A percentile compares a stretch with the other conserved stretches of the same genome.
Evolutionary conservation across 1,284 basidiomycete genomes (phyloP).

Genomic region (Tetrapyrgos nigripes): DNA sequence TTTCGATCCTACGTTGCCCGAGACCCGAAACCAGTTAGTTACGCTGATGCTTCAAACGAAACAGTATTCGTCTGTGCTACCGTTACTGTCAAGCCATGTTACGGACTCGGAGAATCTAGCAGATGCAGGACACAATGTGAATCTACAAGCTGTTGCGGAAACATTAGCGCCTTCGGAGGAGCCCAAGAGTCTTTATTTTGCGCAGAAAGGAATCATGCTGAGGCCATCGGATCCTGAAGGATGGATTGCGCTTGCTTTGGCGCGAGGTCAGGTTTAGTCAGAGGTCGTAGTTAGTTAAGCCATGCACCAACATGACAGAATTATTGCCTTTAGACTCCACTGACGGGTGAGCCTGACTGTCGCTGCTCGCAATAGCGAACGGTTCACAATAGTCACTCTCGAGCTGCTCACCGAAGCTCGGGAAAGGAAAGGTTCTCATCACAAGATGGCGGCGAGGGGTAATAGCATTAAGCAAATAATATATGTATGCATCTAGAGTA

Average conservation of each 20-base stretch:
- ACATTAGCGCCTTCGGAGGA: slow-evolving; percentile 25
- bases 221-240: slow-evolving; percentile 62
- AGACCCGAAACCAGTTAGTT: slow-evolving; percentile 59
- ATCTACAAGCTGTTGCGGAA: slow-evolving; percentile 37
- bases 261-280: too few relatives aligned
- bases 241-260: slow-evolving; percentile 69
- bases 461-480: too few relatives aligned
- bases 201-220: slow-evolving; percentile 74
- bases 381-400: too few relatives aligned
- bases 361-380: too few relatives aligned
- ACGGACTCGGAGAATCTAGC: slow-evolving; percentile 32
- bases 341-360: too few relatives aligned
- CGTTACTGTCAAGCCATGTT: slow-evolving; percentile 38
- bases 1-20: slow-evolving; percentile 58
- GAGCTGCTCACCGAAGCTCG: too few relatives aligned
- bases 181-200: slow-evolving; percentile 37
- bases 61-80: slow-evolving; percentile 46
- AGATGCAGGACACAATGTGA: slow-evolving; percentile 42
- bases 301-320: not conserved
- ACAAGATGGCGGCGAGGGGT: too few relatives aligned
- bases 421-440: too few relatives aligned
- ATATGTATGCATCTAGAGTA: too few relatives aligned
- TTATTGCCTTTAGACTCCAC: too few relatives aligned
- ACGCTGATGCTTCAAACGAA: slow-evolving; percentile 57
- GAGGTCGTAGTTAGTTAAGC: not conserved